Base-by-base conservation (phyloP, 1,284 basidiomycete species). In the Meripilus lineatus region DNA sequence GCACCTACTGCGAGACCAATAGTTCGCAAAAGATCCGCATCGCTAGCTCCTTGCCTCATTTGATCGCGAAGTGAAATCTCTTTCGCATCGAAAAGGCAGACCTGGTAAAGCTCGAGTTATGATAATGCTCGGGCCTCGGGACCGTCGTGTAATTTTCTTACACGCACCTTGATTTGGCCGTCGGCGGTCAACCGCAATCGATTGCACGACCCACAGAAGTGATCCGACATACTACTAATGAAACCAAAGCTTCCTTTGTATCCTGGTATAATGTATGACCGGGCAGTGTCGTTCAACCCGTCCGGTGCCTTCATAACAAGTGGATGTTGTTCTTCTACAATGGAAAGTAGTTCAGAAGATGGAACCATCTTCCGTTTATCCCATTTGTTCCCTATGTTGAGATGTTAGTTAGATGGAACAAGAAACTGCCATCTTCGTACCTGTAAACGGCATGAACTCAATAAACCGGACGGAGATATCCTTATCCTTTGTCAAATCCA, bases 401-500 rank as follows among this genome's bases (percentile, higher is more conserved):
- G 22, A 39, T 24, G n/a, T 7, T 26, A 20, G 15, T 37, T 15
- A 42, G 42, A 38, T 11, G 20, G 26, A 24, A 26, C 22, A 42
- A n/a, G 5, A 36, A 3, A 42, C 40, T 42, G 15, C 17, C 28
- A 20, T 15, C n/a, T 18, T 59, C 64, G 55, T 54, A 85, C 85
- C 89, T 57, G 82, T 85, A 59, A 94, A 94, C 6, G 91, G 91
- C 92, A 94, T 93, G 60, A 91, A 93, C 62, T 93, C 90, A 48
- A 93, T 93, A 62, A 94, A 92, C 15, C 92, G 79, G 18, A 93
- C 78, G 33, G 80, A 87, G 32, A 93, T 63, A 2, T 68, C 63
- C 44, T 70, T 69, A 36, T 84, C 65, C 54, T 73, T 78, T 3
- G 89, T 90, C 62, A 92, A 69, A 51, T 83, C 77, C 20, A 91